Evolutionary conservation across 257 asterid species (phyloP), one percentile per base, ranked within the genome.

Genomic region (Orobanche coerulescens): DNA sequence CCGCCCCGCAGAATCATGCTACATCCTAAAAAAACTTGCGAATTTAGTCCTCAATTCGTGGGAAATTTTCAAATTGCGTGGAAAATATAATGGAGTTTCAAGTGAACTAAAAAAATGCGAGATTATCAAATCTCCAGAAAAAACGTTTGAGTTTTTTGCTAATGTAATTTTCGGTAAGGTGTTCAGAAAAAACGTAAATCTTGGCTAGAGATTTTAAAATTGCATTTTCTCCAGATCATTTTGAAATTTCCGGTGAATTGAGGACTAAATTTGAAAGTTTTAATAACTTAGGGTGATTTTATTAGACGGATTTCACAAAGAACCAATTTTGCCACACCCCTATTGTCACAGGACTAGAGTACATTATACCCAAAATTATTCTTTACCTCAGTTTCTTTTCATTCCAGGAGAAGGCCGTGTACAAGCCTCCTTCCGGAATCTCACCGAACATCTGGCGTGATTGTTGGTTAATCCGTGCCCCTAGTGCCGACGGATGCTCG

Each of bases 381-480:
- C 22, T 4, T 0, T 43, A 43, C 14, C 19, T 15, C 28, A 34
- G 7, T 18, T 42, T 37, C 58, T 5, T 36, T 6, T 25, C 36
- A 19, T 68, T 69, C 37, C 74, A 88, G 96, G 84, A 57, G 65
- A 88, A 88, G 76, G 82, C 92, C 28, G 77, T 75, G 61, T 88
- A 84, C 78, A 83, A 81, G 62, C 94, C 94, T 49, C 96, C 85
- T 6, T 24, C 31, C 56, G 82, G 76, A 44, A 65, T 77, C 57
- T 81, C 82, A 16, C 78, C 86, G 49, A 78, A 83, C 67, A 76
- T 74, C 75, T 88, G 92, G 96, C 71, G 88, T 65, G 96, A 88
- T 73, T 88, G 96, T 71, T 88, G 96, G 96, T 68, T 83, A 55
- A 69, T 88, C 15, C 87, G 87, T 49, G 96, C 96, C 49, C 84